Conservation (phyloP, 495 filamentous ascomycete species). For the Penicillium ochrochloron region DNA sequence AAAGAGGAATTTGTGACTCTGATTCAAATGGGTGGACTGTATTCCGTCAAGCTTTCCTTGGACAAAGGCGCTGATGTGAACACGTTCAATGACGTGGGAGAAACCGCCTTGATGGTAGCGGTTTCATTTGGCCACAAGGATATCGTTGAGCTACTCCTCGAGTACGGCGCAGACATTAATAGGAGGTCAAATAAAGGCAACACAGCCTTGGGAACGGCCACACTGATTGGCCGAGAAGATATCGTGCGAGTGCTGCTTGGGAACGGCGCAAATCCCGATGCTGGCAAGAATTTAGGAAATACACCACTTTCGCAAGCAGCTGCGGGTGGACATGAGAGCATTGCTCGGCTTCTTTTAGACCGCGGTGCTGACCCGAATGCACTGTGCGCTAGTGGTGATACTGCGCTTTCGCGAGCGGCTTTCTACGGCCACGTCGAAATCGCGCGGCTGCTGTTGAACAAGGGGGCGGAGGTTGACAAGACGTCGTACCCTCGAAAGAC, state of each 20-base stretch:
- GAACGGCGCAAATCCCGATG: conserved; percentile 30
- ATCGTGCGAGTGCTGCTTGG: conserved; percentile 38
- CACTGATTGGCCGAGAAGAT: conserved; percentile 36
- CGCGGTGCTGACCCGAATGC: conserved; percentile 48
- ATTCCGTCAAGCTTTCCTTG: conserved; percentile 23
- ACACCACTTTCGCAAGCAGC: conserved; percentile 36
- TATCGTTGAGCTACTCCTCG: conserved; percentile 32
- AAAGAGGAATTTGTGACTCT: conserved; percentile 21
- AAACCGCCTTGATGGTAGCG: conserved; percentile 46
- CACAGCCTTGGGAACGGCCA: conserved; percentile 42
- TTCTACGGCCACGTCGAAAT: conserved; percentile 41
- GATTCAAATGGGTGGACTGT: conserved; percentile 12
- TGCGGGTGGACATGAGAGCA: conserved; percentile 34
- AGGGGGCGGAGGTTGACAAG: conserved; percentile 39
- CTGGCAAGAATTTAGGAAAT: conserved; percentile 5
- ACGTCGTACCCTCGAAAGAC: conserved; percentile 14
- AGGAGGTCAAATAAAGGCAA: conserved; percentile 20
- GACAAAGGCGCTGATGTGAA: conserved; percentile 46
- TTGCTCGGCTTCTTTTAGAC: conserved; percentile 46
- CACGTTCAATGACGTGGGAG: conserved; percentile 32
- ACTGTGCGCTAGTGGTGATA: conserved; percentile 35
- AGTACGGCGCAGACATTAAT: conserved; percentile 32
- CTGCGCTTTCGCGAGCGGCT: conserved; percentile 49
- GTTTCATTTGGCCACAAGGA: conserved; percentile 24
- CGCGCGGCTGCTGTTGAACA: conserved; percentile 42